These are phyloP conservation scores for Globisporangium takayamanum DNA, from an alignment of 352 stramenopile species.

Conservation along the genomic window DNA sequence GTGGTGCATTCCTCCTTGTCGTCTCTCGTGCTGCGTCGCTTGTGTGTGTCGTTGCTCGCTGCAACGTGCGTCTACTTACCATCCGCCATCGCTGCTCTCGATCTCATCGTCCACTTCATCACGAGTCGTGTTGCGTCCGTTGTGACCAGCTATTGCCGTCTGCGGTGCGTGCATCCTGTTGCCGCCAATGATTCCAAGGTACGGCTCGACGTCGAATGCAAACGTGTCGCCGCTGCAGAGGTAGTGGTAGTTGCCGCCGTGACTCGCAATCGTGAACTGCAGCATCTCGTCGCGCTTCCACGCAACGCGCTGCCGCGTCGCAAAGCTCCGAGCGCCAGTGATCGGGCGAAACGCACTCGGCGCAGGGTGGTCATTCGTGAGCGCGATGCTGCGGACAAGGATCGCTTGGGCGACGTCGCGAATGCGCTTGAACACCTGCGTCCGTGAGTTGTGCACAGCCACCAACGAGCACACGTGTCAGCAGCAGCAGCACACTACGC, in stretches of 20 bases:
- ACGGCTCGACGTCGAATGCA: conserved; percentile 66
- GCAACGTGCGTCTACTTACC: conserved; percentile 17
- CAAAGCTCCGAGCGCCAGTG: conserved; percentile 40
- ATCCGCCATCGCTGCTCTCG: conserved; percentile 49
- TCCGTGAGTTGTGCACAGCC: neutral
- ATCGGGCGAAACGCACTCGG: conserved; percentile 74
- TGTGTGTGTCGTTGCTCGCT: conserved; percentile 5
- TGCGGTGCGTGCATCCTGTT: neutral
- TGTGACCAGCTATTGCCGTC: neutral
- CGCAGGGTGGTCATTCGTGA: conserved; percentile 65
- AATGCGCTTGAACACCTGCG: conserved; percentile 49
- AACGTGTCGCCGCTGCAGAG: conserved; percentile 51
- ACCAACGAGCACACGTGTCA: neutral
- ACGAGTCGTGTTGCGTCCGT: neutral
- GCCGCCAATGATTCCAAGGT: conserved; percentile 35
- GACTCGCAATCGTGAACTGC: conserved; percentile 10
- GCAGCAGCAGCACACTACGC: neutral
- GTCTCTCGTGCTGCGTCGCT: no score
- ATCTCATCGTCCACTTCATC: conserved; percentile 61
- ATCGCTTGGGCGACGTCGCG: conserved; percentile 47
- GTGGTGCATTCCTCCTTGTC: no score
- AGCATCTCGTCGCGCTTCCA: conserved; percentile 36
- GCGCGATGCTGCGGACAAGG: conserved; percentile 50
- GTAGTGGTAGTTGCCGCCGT: conserved; percentile 16
- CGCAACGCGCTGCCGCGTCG: conserved; percentile 36